Evolutionary conservation across 2,329 filamentous ascomycete species (phyloP).

Genomic region (Phyllosticta capitalensis): DNA sequence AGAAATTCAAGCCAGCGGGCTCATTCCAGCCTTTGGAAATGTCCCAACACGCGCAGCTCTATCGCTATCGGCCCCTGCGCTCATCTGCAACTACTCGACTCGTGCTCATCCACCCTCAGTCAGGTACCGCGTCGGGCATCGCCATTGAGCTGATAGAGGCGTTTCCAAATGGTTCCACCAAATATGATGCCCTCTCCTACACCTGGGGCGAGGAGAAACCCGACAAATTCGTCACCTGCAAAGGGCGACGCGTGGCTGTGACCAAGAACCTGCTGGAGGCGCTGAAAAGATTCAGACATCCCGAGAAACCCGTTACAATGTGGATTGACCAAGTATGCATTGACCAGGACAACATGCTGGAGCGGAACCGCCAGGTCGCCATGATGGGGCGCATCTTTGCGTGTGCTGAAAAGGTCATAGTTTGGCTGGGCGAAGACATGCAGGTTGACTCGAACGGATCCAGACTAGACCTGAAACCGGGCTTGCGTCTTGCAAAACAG

Average conservation of each 20-base stretch:
- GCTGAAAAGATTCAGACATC: constrained; percentile 14
- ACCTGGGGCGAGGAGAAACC: constrained; percentile 15
- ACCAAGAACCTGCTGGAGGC: constrained; percentile 16
- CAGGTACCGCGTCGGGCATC: background rate
- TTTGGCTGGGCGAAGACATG: constrained; percentile 25
- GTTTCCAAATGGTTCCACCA: constrained; percentile 36
- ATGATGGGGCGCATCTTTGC: constrained; percentile 22
- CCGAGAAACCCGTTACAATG: background rate
- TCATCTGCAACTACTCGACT: constrained; percentile 2
- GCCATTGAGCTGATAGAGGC: constrained; percentile 1
- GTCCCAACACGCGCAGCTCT: background rate
- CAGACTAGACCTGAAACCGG: background rate
- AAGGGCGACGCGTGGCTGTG: constrained; percentile 9
- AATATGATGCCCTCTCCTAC: constrained; percentile 18
- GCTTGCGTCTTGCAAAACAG: background rate
- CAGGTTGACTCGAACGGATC: constrained; percentile 13
- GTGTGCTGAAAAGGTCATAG: constrained; percentile 17
- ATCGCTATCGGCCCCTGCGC: constrained; percentile 2
- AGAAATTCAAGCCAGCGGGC: background rate
- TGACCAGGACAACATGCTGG: constrained; percentile 18
- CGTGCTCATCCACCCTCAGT: constrained; percentile 3
- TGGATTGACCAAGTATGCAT: constrained; percentile 25
- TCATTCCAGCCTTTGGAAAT: background rate
- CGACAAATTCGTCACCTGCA: constrained; percentile 8
- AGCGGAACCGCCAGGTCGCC: constrained; percentile 18